These are phyloP conservation scores for Pseudogymnoascus destructans DNA, from an alignment of 2,329 filamentous ascomycete species.

Conservation along the genomic window DNA sequence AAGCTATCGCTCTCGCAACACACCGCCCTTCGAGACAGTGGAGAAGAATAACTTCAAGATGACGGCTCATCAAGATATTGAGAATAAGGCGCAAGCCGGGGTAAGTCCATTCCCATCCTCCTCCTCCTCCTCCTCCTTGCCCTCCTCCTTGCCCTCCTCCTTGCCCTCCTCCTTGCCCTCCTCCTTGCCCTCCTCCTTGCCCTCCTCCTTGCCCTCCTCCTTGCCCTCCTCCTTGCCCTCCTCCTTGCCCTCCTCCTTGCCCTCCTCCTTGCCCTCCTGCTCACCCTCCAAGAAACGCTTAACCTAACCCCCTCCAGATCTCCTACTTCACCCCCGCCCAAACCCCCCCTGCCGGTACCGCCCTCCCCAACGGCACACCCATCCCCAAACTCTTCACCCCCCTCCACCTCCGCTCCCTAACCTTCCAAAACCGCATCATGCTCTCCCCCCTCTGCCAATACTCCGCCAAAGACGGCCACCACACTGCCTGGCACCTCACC, in stretches of 20 bases:
- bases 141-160: too few relatives aligned
- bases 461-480: slow-evolving; percentile 54
- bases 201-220: too few relatives aligned
- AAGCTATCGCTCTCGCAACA: neutral
- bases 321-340: slow-evolving; percentile 39
- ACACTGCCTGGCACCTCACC: slow-evolving; percentile 69
- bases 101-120: neutral
- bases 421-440: slow-evolving; percentile 54
- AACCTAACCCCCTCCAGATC: slow-evolving; percentile 17
- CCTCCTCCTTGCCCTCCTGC: neutral
- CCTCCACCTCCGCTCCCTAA: slow-evolving; percentile 32
- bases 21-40: neutral
- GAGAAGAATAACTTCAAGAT: neutral
- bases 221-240: too few relatives aligned
- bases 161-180: too few relatives aligned
- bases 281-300: too few relatives aligned
- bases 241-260: too few relatives aligned
- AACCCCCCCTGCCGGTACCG: slow-evolving; percentile 32
- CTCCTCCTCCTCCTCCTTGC: neutral
- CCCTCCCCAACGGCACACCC: slow-evolving; percentile 35
- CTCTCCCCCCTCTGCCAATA: slow-evolving; percentile 56
- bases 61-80: neutral
- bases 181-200: too few relatives aligned
- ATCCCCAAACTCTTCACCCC: slow-evolving; percentile 37
- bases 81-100: neutral